Base-by-base conservation (phyloP, 2,329 filamentous ascomycete species). In the Aureobasidium lini region DNA sequence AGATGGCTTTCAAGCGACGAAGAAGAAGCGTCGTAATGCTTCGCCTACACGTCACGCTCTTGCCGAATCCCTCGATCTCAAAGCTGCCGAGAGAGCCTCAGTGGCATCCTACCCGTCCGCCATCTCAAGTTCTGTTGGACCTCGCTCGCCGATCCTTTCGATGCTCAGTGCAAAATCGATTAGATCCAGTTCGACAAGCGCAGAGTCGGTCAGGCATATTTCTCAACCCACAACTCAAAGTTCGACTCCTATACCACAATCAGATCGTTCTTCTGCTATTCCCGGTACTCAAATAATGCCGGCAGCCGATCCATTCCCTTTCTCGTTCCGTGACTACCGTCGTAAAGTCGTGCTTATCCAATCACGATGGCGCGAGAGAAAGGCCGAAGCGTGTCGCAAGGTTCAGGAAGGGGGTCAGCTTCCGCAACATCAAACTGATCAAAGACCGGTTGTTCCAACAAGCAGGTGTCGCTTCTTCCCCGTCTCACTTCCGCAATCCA, bases 401-500 rank as follows among this genome's bases (percentile, higher is more conserved):
- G 37, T 18, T 28, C 29, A n/a, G 6, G 46, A 59, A 18, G 46
- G 39, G 15, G 18, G 16, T 18, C 44, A 23, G 10, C 36, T 23
- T 13, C 18, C 10, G 16, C 37, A 52, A 15, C 15, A 23, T 15
- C 34, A 37, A 6, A 15, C 28, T 6, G 57, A 50, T 2, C 58
- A 56, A 18, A 53, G 53, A 36, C 40, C 53, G 3, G 58, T 53
- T 11, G 53, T 43, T 39, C 37, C 61, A 29, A 29, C 36, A 28
- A 54, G 49, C 18, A 61, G 40, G 28, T 58, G 60, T 58, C 60
- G 47, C 10, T 13, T 49, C 3, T 63, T 62, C 43, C 62, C 62
- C 13, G 28, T 83, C 28, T 79, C 81, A 29, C 80, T 85, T n/a
- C 76, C 84, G 0, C 78, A 82, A 3, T 82, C 85, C 10, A 77